These are phyloP conservation scores for Carnegiea gigantea DNA, from an alignment of 179 eudicot genomes.

Conservation along the genomic window DNA sequence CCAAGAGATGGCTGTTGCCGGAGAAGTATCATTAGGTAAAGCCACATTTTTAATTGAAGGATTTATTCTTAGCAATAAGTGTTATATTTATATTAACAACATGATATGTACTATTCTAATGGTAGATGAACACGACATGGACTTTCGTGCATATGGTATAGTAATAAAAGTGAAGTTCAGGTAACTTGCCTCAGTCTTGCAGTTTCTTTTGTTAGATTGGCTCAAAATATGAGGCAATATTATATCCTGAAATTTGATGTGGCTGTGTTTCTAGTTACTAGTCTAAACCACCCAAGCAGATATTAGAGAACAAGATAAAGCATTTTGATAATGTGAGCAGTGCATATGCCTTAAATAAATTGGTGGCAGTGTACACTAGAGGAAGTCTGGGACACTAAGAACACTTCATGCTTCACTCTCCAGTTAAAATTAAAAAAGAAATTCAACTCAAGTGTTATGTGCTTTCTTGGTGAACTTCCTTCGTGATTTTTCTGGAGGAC, in stretches of 20 bases:
- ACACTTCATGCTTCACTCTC: background rate
- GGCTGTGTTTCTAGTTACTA: conserved; percentile 16
- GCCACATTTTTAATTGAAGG: background rate
- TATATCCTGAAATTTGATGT: background rate
- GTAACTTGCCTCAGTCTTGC: conserved; percentile 30
- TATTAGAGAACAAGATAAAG: too few relatives aligned
- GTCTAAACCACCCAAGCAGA: too few relatives aligned
- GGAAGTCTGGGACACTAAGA: background rate
- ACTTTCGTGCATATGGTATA: conserved; percentile 83
- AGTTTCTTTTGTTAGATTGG: conserved; percentile 9
- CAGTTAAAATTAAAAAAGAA: background rate
- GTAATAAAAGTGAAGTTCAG: conserved; percentile 96
- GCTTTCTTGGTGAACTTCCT: background rate
- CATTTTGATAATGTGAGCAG: background rate
- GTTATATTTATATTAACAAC: conserved; percentile 5
- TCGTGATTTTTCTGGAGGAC: background rate
- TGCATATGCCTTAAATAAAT: background rate
- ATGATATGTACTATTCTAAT: conserved; percentile 18
- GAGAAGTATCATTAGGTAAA: conserved; percentile 93
- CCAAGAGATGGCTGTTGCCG: conserved; percentile 98
- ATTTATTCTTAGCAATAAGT: background rate
- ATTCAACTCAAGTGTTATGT: background rate
- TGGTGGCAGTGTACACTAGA: background rate
- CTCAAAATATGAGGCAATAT: background rate
- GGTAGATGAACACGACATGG: conserved; percentile 87